Percentiles rank a stretch among this genome's conserved stretches.
Conservation (phyloP, 352 stramenopile species). For the Thalassiosira hispida region DNA sequence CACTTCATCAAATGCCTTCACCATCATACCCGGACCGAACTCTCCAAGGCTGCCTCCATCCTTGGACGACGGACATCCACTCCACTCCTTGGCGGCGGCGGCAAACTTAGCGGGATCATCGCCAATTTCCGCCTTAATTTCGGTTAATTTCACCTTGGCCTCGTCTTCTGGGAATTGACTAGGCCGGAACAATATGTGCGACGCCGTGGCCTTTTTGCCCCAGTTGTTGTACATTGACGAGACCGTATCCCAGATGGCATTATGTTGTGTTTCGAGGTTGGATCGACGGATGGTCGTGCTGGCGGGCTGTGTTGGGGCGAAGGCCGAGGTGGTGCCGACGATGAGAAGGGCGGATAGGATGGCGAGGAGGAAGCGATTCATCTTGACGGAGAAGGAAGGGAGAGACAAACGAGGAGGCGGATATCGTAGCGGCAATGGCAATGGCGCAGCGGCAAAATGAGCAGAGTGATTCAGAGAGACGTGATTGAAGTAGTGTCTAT, state of each 20-base stretch:
- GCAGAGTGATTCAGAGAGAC: no score
- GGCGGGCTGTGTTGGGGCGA: slow-evolving; percentile 18
- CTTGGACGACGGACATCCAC: slow-evolving; percentile 66
- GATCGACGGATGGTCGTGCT: slow-evolving; percentile 15
- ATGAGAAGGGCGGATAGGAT: slow-evolving; percentile 34
- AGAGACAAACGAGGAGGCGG: not conserved
- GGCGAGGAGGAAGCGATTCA: slow-evolving; percentile 39
- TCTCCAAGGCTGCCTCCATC: slow-evolving; percentile 74
- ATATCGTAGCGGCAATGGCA: not conserved
- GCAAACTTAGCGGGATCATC: slow-evolving; percentile 58
- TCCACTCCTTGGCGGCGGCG: slow-evolving; percentile 46
- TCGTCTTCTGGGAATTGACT: slow-evolving; percentile 55
- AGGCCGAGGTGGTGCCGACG: slow-evolving; percentile 27
- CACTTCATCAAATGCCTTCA: slow-evolving; percentile 84
- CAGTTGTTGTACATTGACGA: slow-evolving; percentile 49
- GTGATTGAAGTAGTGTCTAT: not conserved
- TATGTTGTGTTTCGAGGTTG: slow-evolving; percentile 28
- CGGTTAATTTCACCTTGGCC: slow-evolving; percentile 45
- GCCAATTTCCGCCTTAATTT: slow-evolving; percentile 58
- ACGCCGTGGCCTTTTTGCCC: slow-evolving; percentile 60
- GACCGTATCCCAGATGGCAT: slow-evolving; percentile 34
- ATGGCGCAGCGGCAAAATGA: no score
- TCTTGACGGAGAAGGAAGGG: not conserved
- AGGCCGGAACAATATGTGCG: slow-evolving; percentile 59
- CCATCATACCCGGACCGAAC: slow-evolving; percentile 85